These are phyloP conservation scores for Trichoderma asperelloides DNA, from an alignment of 495 filamentous ascomycete genomes.

Conservation along the genomic window DNA sequence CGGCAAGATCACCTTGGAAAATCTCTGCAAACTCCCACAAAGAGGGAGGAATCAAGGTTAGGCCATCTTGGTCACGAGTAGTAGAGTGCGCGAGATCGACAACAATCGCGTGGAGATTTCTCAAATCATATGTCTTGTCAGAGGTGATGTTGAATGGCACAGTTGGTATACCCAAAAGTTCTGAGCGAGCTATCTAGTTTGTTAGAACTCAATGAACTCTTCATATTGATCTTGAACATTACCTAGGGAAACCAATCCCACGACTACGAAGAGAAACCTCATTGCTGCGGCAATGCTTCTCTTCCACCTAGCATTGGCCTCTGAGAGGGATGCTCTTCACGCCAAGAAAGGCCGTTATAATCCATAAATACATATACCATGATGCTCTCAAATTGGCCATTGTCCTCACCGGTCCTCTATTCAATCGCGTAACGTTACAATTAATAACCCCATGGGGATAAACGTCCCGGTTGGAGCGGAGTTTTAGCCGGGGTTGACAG, in stretches of 20 bases:
- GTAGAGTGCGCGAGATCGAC: constrained; percentile 14
- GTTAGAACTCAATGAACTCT: neutral
- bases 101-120: constrained; percentile 10
- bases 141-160: constrained; percentile 8
- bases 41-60: constrained; percentile 46
- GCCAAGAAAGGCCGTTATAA: neutral
- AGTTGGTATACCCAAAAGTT: constrained; percentile 19
- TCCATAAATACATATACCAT: neutral
- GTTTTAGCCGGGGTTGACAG: neutral
- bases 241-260: neutral
- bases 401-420: neutral
- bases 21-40: constrained; percentile 38
- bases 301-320: neutral
- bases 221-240: neutral
- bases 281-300: neutral
- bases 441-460: neutral
- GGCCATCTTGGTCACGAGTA: constrained; percentile 28
- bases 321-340: neutral
- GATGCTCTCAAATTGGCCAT: neutral
- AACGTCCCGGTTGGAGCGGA: neutral
- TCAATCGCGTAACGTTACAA: neutral
- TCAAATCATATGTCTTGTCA: neutral
- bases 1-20: constrained; percentile 36
- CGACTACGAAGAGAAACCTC: neutral
- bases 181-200: constrained; percentile 22